Base-by-base conservation (phyloP, 1,284 basidiomycete species). In the Ustilago crameri region DNA sequence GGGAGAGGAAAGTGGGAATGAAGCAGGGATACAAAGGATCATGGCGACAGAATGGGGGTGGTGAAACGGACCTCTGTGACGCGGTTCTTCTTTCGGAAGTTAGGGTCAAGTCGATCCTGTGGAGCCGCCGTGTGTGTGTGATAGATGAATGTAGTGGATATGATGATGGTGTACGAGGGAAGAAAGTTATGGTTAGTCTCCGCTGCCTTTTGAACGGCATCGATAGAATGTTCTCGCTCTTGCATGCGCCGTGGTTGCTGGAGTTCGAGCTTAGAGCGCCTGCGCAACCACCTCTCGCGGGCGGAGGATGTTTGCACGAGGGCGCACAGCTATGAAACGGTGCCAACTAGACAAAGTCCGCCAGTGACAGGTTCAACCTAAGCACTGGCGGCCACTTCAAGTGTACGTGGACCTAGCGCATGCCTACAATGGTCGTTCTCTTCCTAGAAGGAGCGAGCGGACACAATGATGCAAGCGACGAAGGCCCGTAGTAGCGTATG, bases 81-180 rank as follows among this genome's bases (percentile, higher is more conserved):
- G 49, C 76, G 70, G 61, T 77, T 80, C 72, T 82, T 82, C 71
- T 82, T 82, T 56, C 76, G 59, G 58, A 78, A 77, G 53, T 75
- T 60, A 24, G 75, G 79, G 62, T 81, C 75, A 54, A 80, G 66
- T 43, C 70, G 70, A 59, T 62, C 67, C 68, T 71, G 56, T 48
- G 44, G 35, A 35, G 54, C 32, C 48, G 44, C 7, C 12, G 4
- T 22, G n/a, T 35, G 30, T n/a, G 35, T 52, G 56, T 42, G 35
- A 58, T 63, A 41, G 24, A 38, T 52, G 27, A 12, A 34, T 48
- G 30, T 1, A 20, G 34, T 38, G 54, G 14, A 17, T 37, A 5
- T 14, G 35, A 37, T n/a, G 15, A 37, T 37, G 35, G 51, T 15
- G 41, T 42, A 42, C 43, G 51, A 47, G 44, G 43, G 53, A 57